phyloP scores from a whole-genome alignment of 768 basidiomycete genomes.

The Termitomyces sp. region DNA sequence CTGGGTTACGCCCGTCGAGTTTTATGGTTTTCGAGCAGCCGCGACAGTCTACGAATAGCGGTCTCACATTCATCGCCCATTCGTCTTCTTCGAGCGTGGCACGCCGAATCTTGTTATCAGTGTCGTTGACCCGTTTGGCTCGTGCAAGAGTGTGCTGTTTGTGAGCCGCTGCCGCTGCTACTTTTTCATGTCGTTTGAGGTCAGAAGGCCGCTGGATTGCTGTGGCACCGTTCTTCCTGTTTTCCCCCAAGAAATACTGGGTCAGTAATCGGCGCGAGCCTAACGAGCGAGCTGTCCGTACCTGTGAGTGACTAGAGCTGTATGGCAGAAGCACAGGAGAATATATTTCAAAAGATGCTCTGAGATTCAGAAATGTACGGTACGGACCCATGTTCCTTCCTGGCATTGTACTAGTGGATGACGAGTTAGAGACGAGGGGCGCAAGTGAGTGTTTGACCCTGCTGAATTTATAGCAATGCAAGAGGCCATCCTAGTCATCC shows the following conservation, averaged over 20 bases:
- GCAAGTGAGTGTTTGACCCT: too few species aligned
- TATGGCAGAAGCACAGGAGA: neutral
- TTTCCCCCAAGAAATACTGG: too few species aligned
- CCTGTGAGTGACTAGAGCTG: neutral
- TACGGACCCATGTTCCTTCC: neutral
- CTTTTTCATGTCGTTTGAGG: neutral
- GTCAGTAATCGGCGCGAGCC: neutral
- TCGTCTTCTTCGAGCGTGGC: constrained; percentile 13
- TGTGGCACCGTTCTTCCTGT: neutral
- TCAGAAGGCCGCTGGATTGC: neutral
- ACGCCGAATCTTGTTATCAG: neutral
- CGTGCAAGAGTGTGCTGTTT: neutral
- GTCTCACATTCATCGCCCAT: constrained; percentile 15
- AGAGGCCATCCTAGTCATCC: too few species aligned
- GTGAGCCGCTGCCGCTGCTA: neutral
- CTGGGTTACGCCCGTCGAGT: constrained; percentile 13
- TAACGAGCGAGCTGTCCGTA: neutral
- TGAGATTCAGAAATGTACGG: neutral
- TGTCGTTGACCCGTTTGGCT: neutral
- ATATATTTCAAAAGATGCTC: neutral
- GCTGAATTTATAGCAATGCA: neutral
- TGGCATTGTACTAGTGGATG: neutral
- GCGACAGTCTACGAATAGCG: constrained; percentile 15
- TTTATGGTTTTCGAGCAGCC: constrained; percentile 13
- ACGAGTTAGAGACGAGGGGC: too few species aligned